phyloP scores from a whole-genome alignment of 1,284 basidiomycete genomes.

The Ganoderma boninense region DNA sequence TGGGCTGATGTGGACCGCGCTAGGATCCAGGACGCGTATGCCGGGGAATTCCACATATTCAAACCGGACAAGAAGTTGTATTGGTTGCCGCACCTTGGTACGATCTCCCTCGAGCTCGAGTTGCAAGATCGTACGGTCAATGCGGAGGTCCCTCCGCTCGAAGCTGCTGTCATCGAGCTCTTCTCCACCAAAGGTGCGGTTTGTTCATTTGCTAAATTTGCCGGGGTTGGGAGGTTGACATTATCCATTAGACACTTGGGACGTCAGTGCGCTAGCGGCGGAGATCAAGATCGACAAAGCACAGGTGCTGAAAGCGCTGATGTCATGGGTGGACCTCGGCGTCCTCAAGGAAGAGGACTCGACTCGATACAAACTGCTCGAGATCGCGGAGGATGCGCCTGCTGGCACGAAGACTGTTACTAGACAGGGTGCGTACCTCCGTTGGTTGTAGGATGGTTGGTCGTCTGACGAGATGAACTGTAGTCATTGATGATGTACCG shows the following conservation, averaged over 20 bases:
- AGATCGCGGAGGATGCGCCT: slow-evolving; percentile 51
- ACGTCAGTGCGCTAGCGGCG: slow-evolving; percentile 68
- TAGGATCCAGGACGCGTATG: slow-evolving; percentile 81
- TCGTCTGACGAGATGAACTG: slow-evolving; percentile 16
- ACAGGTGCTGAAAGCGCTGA: slow-evolving; percentile 75
- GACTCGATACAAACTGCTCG: slow-evolving; percentile 68
- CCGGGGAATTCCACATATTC: slow-evolving; percentile 78
- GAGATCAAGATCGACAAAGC: slow-evolving; percentile 72
- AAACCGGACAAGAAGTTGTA: slow-evolving; percentile 91
- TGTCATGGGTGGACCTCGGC: slow-evolving; percentile 86
- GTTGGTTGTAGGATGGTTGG: neutral
- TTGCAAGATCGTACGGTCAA: slow-evolving; percentile 81
- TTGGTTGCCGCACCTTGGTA: slow-evolving; percentile 89
- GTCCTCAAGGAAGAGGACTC: slow-evolving; percentile 76
- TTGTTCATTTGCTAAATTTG: neutral
- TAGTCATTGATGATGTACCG: slow-evolving; percentile 54
- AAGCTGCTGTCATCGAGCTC: slow-evolving; percentile 89
- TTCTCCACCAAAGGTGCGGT: slow-evolving; percentile 75
- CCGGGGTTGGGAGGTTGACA: neutral
- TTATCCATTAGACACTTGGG: slow-evolving; percentile 66
- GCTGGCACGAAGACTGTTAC: slow-evolving; percentile 32
- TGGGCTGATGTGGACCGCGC: slow-evolving; percentile 12
- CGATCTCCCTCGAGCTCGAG: slow-evolving; percentile 79
- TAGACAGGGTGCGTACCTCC: slow-evolving; percentile 20
- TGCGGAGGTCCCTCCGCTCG: slow-evolving; percentile 84